These are phyloP conservation scores for Trametes coccinea DNA, from an alignment of 768 basidiomycete genomes.

Conservation along the genomic window DNA sequence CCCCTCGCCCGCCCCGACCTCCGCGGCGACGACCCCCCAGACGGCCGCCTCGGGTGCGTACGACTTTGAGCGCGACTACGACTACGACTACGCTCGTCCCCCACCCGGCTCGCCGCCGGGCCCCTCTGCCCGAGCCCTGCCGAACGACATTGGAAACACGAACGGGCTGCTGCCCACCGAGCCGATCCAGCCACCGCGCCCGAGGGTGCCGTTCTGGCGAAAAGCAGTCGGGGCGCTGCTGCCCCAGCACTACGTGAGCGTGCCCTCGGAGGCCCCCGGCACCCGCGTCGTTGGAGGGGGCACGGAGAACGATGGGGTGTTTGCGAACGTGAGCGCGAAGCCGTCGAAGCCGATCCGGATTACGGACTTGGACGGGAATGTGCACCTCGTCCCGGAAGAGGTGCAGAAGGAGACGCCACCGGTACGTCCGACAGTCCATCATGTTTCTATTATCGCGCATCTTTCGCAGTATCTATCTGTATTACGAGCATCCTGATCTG, in stretches of 20 bases:
- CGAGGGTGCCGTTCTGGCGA: slow-evolving; percentile 55
- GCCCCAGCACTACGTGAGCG: slow-evolving; percentile 62
- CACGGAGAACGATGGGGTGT: slow-evolving; percentile 89
- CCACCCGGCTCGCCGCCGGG: slow-evolving; percentile 80
- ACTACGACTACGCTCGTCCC: slow-evolving; percentile 54
- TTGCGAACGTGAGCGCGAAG: slow-evolving; percentile 92
- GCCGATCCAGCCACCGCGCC: slow-evolving; percentile 39
- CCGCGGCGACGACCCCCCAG: slow-evolving; percentile 14
- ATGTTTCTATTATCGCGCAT: not conserved
- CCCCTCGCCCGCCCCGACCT: slow-evolving; percentile 17
- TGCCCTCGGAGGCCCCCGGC: slow-evolving; percentile 41
- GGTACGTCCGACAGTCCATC: slow-evolving; percentile 50
- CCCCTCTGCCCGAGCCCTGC: slow-evolving; percentile 55
- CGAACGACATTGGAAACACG: slow-evolving; percentile 71
- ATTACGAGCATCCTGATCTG: not conserved
- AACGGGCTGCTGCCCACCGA: slow-evolving; percentile 63
- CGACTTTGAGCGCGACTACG: slow-evolving; percentile 74
- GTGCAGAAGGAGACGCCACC: slow-evolving; percentile 83
- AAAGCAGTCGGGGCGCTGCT: slow-evolving; percentile 60
- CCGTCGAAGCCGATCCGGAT: slow-evolving; percentile 53
- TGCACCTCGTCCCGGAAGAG: slow-evolving; percentile 75
- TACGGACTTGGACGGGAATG: slow-evolving; percentile 53
- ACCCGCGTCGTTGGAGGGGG: slow-evolving; percentile 57
- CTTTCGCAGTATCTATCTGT: not conserved
- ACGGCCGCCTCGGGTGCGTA: slow-evolving; percentile 48